A percentile compares a stretch with the other conserved stretches of the same genome.
phyloP scores from a whole-genome alignment of 306 rosid genomes.

The Sesbania bispinosa region DNA sequence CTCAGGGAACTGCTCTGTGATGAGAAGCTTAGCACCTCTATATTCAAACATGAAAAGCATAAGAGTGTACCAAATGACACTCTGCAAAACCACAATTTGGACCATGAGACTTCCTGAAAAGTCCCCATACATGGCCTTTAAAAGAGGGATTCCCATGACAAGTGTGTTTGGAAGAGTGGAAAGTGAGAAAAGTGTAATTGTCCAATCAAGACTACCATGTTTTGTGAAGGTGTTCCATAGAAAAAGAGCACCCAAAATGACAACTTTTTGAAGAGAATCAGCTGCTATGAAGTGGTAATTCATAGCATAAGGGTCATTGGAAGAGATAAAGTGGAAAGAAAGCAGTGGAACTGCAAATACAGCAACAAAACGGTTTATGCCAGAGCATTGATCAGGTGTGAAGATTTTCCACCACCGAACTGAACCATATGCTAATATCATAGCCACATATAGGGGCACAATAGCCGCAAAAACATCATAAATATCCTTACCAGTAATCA shows the following conservation, averaged over 20 bases:
- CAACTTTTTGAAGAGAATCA: constrained; percentile 72
- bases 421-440: constrained; percentile 78
- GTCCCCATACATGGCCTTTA: constrained; percentile 84
- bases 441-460: constrained; percentile 81
- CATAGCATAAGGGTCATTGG: constrained; percentile 79
- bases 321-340: constrained; percentile 78
- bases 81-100: constrained; percentile 81
- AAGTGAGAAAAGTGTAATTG: constrained; percentile 77
- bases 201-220: constrained; percentile 66
- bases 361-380: constrained; percentile 82
- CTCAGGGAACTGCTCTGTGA: constrained; percentile 75
- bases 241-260: constrained; percentile 58
- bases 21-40: constrained; percentile 74
- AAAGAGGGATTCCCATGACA: constrained; percentile 79
- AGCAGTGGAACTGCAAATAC: constrained; percentile 82
- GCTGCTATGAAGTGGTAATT: constrained; percentile 79
- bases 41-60: constrained; percentile 81
- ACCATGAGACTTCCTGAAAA: constrained; percentile 70
- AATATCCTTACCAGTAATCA: constrained; percentile 76
- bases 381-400: constrained; percentile 84
- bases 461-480: constrained; percentile 74
- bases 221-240: constrained; percentile 67
- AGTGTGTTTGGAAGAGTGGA: constrained; percentile 90
- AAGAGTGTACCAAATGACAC: constrained; percentile 82
- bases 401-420: constrained; percentile 87